A percentile compares a stretch with the other conserved stretches of the same genome.
phyloP scores from a whole-genome alignment of 495 filamentous ascomycete species.

The Podospora tetraspora region DNA sequence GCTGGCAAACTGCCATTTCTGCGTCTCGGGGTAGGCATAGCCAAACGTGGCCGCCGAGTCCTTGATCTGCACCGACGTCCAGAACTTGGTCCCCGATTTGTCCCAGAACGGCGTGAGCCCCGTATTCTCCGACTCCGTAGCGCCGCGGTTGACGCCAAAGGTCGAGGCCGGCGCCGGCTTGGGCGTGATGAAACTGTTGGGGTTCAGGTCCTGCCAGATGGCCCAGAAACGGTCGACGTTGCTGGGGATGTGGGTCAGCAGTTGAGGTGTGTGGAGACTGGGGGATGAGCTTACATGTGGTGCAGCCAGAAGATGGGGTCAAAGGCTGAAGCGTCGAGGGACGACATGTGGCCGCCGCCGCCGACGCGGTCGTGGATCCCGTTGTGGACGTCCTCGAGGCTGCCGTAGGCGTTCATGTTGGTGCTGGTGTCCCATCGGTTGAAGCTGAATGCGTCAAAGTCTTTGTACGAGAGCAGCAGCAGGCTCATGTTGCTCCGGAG shows the following conservation, averaged over 20 bases:
- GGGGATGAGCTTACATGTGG: slow-evolving; percentile 48
- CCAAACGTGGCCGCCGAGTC: slow-evolving; percentile 36
- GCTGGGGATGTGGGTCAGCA: too few species aligned
- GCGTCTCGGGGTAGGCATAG: slow-evolving; percentile 58
- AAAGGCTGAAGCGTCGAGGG: slow-evolving; percentile 59
- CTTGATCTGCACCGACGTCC: slow-evolving; percentile 41
- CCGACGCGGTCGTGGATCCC: slow-evolving; percentile 54
- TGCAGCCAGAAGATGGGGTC: slow-evolving; percentile 73
- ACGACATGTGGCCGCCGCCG: slow-evolving; percentile 57
- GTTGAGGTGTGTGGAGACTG: too few species aligned
- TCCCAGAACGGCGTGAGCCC: slow-evolving; percentile 44
- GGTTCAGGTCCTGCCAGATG: slow-evolving; percentile 67
- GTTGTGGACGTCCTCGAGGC: slow-evolving; percentile 60
- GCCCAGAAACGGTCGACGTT: slow-evolving; percentile 61
- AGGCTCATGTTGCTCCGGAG: slow-evolving; percentile 44
- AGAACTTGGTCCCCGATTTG: slow-evolving; percentile 37
- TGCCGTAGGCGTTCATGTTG: slow-evolving; percentile 42
- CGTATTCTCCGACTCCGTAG: slow-evolving; percentile 34
- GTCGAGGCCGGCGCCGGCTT: slow-evolving; percentile 44
- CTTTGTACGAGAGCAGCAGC: slow-evolving; percentile 53
- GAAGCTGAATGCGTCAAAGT: slow-evolving; percentile 54
- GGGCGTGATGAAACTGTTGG: slow-evolving; percentile 50
- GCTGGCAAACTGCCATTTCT: slow-evolving; percentile 21
- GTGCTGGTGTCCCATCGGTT: slow-evolving; percentile 44
- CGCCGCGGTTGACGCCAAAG: slow-evolving; percentile 42